These are phyloP conservation scores for Starmerella sp. DNA, from an alignment of 805 yeast species.

Conservation along the genomic window DNA sequence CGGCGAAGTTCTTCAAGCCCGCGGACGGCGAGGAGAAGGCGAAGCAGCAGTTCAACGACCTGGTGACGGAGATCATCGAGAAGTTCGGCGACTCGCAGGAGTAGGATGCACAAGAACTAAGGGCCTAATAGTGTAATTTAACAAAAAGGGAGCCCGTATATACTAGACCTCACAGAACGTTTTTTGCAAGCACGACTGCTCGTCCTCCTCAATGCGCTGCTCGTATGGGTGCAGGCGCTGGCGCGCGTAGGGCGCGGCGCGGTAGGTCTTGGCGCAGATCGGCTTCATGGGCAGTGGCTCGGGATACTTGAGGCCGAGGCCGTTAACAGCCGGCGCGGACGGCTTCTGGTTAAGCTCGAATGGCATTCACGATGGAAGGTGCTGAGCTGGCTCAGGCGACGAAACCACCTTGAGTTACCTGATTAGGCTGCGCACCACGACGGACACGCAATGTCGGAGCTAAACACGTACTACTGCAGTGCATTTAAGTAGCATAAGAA, in stretches of 20 bases:
- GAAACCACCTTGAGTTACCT: background rate
- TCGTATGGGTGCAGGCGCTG: background rate
- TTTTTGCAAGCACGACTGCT: background rate
- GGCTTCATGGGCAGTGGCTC: background rate
- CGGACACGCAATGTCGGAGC: too few relatives aligned
- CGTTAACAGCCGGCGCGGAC: background rate
- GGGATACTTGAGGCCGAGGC: background rate
- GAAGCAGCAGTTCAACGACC: slow-evolving; percentile 62
- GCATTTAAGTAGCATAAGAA: too few relatives aligned
- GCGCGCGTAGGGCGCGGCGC: background rate
- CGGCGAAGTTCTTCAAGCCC: slow-evolving; percentile 94
- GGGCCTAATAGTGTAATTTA: too few relatives aligned
- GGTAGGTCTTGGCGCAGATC: background rate
- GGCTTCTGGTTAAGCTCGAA: background rate
- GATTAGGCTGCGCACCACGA: background rate
- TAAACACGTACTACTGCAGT: too few relatives aligned
- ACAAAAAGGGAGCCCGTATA: too few relatives aligned
- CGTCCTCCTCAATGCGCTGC: background rate
- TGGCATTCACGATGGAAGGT: background rate
- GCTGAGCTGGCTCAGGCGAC: background rate
- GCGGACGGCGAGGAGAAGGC: slow-evolving; percentile 75
- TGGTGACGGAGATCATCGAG: slow-evolving; percentile 67
- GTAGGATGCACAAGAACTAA: slow-evolving; percentile 29
- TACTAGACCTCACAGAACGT: background rate
- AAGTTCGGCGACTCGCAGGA: slow-evolving; percentile 93